Conservation (phyloP, 2,329 filamentous ascomycete species). For the Aspergillus fischeri region DNA sequence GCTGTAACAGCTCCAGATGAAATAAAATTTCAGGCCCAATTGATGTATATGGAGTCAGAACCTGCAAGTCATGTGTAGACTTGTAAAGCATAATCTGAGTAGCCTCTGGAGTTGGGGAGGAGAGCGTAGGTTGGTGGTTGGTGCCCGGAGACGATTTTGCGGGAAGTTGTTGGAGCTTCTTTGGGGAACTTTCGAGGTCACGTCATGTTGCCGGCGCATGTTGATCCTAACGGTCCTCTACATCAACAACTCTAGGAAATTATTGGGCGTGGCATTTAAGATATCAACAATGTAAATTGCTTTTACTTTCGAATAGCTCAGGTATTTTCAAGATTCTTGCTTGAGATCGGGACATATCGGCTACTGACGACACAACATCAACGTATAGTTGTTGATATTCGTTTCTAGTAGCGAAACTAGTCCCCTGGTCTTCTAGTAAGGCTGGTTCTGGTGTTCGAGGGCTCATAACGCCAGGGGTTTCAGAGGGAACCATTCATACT, state of each 20-base stretch:
- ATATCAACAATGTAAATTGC: neutral
- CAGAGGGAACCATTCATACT: neutral
- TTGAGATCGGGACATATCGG: neutral
- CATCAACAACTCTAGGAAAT: neutral
- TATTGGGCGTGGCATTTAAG: accelerated
- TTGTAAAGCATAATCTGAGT: neutral
- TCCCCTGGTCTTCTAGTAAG: too few relatives aligned
- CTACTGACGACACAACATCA: neutral
- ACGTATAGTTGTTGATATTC: too few relatives aligned
- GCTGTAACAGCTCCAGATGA: neutral
- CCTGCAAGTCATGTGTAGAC: neutral
- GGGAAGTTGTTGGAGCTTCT: constrained; percentile 15
- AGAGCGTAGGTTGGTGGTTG: neutral
- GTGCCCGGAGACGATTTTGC: constrained; percentile 2
- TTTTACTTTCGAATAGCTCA: neutral
- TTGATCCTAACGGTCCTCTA: neutral
- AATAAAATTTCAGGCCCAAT: neutral
- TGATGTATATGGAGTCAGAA: neutral
- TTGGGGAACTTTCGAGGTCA: constrained; percentile 11
- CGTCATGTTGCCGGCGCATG: constrained; percentile 13
- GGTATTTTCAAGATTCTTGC: neutral
- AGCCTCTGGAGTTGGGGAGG: neutral
- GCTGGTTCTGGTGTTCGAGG: neutral
- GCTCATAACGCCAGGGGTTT: neutral
- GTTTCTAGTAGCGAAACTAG: too few relatives aligned